phyloP scores from a whole-genome alignment of 495 filamentous ascomycete species.

The Lasiosphaeria miniovina region DNA sequence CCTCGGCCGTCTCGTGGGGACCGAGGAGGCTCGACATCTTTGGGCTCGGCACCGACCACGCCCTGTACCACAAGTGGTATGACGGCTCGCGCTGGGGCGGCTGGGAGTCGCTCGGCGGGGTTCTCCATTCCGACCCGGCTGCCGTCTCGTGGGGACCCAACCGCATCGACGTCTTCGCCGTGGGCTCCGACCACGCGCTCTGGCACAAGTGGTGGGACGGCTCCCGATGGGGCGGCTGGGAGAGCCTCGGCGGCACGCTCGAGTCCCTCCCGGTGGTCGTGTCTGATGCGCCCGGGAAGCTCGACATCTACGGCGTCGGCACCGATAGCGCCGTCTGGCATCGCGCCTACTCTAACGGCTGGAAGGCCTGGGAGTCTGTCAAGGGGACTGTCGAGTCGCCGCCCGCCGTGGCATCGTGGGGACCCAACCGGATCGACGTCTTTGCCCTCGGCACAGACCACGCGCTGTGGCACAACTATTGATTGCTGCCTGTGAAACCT shows the following conservation, averaged over 20 bases:
- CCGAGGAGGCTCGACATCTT: conserved; percentile 9
- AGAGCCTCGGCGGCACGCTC: conserved; percentile 17
- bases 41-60: conserved; percentile 5
- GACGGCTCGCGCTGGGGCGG: conserved; percentile 14
- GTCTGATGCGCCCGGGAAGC: conserved; percentile 23
- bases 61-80: conserved; percentile 15
- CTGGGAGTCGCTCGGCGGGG: conserved; percentile 33
- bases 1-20: conserved; percentile 9
- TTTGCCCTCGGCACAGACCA: conserved; percentile 29
- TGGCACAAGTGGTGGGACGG: conserved; percentile 27
- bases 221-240: conserved; percentile 16
- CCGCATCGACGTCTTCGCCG: conserved; percentile 35
- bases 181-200: conserved; percentile 17
- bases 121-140: conserved; percentile 18
- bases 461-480: conserved; percentile 30
- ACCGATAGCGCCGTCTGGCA: conserved; percentile 10
- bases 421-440: conserved; percentile 27
- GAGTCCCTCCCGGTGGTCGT: conserved; percentile 26
- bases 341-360: conserved; percentile 16
- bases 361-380: conserved; percentile 8
- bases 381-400: conserved; percentile 21
- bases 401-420: conserved; percentile 35
- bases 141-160: conserved; percentile 19
- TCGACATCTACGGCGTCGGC: conserved; percentile 33
- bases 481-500: neutral